Percentiles rank a stretch among this genome's conserved stretches.
These are phyloP conservation scores for Colletotrichum navitas DNA, from an alignment of 2,329 filamentous ascomycete species.

Conservation along the genomic window DNA sequence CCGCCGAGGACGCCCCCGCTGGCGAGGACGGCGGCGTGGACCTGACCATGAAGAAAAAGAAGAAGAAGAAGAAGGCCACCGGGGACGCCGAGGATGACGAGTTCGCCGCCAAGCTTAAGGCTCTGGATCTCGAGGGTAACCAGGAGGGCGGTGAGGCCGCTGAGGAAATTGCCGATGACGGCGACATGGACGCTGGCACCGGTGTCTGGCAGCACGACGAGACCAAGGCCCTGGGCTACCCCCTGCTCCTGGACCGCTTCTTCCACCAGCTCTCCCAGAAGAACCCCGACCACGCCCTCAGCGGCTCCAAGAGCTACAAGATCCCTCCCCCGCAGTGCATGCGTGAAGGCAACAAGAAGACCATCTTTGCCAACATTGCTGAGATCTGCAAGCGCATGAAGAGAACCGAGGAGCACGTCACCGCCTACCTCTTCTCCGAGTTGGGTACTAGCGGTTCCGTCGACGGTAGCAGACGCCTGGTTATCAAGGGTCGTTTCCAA, in stretches of 20 bases:
- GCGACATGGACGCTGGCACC: conserved; percentile 88
- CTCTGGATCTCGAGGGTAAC: conserved; percentile 70
- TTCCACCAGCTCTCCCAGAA: conserved; percentile 94
- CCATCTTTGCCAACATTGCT: conserved; percentile 98
- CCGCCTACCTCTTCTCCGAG: conserved; percentile 85
- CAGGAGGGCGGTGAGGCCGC: conserved; percentile 74
- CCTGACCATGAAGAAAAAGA: conserved; percentile 85
- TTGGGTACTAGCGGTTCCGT: conserved; percentile 97
- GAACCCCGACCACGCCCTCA: conserved; percentile 94
- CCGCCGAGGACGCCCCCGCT: conserved; percentile 59
- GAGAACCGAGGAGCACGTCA: conserved; percentile 97
- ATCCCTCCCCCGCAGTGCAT: conserved; percentile 98
- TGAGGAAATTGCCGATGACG: conserved; percentile 69
- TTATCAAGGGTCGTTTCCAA: conserved; percentile 99
- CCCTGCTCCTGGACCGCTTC: conserved; percentile 88
- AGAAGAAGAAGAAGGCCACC: conserved; percentile 72
- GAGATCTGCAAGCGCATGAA: conserved; percentile 99
- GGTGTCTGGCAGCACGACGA: conserved; percentile 91
- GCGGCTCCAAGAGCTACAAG: conserved; percentile 95
- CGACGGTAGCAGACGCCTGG: conserved; percentile 89
- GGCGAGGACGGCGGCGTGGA: conserved; percentile 67
- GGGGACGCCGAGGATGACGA: conserved; percentile 75
- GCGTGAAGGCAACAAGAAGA: conserved; percentile 99
- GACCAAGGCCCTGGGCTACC: conserved; percentile 83
- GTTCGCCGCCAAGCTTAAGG: conserved; percentile 71